Evolutionary conservation across 139 green algal genomes (phyloP).

Genomic region (Chlamydomonas incerta): DNA sequence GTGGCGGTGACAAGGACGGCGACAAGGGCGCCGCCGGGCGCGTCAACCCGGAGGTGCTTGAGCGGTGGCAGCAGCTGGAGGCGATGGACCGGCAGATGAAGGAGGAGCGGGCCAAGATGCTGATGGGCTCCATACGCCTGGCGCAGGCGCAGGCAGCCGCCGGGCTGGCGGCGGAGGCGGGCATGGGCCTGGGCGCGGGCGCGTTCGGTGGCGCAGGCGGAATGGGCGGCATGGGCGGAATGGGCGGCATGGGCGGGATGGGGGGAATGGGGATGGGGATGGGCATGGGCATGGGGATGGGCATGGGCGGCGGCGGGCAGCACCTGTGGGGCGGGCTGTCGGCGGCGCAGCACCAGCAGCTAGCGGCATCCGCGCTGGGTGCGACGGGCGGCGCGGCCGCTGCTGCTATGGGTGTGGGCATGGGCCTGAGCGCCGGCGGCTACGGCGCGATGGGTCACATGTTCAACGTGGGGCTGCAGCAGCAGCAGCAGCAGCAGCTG

Average conservation of each 20-base stretch:
- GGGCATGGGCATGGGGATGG: neutral
- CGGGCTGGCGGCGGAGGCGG: too few relatives aligned
- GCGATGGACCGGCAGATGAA: neutral
- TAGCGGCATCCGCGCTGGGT: conserved; percentile 6
- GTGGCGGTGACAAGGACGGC: neutral
- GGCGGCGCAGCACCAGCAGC: conserved; percentile 27
- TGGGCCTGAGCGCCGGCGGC: neutral
- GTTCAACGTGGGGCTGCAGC: neutral
- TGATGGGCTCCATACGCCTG: neutral
- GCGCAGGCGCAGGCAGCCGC: neutral
- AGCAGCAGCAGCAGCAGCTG: neutral
- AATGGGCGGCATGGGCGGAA: neutral
- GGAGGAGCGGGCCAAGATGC: neutral
- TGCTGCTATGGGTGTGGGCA: neutral
- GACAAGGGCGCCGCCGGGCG: neutral
- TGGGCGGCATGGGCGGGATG: neutral
- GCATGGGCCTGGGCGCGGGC: too few relatives aligned
- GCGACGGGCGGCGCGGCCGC: neutral
- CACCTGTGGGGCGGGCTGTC: conserved; percentile 21
- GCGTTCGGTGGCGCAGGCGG: too few relatives aligned
- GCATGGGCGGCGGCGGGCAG: neutral
- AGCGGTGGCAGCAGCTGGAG: conserved; percentile 18
- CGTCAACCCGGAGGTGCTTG: neutral
- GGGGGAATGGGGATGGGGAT: neutral
- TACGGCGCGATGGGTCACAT: neutral